These are phyloP conservation scores for Geotrichum ghanense DNA, from an alignment of 805 yeast species.

Conservation along the genomic window DNA sequence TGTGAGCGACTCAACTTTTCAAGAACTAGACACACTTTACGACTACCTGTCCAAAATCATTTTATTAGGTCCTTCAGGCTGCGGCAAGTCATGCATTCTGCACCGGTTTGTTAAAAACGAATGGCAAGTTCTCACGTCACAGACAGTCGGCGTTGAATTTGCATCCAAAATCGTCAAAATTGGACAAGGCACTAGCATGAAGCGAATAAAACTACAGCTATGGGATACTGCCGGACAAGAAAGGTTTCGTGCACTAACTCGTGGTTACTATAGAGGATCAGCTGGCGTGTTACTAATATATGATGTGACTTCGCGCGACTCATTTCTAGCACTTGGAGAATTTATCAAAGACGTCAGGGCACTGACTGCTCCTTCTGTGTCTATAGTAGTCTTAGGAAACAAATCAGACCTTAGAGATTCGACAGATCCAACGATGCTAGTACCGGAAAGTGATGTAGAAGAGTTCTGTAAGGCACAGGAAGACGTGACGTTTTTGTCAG, in stretches of 20 bases:
- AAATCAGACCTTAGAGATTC: slow-evolving; percentile 60
- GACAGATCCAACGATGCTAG: slow-evolving; percentile 22
- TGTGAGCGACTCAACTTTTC: slow-evolving; percentile 4
- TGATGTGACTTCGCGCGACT: slow-evolving; percentile 76
- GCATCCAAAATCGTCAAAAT: slow-evolving; percentile 27
- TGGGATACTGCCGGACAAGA: slow-evolving; percentile 99
- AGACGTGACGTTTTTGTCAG: slow-evolving; percentile 28
- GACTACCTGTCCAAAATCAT: slow-evolving; percentile 30
- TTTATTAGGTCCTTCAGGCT: slow-evolving; percentile 36
- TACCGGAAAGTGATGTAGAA: slow-evolving; percentile 27
- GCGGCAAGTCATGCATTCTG: slow-evolving; percentile 36
- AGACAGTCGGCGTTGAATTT: slow-evolving; percentile 31
- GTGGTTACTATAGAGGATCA: slow-evolving; percentile 91
- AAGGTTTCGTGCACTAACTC: slow-evolving; percentile 85
- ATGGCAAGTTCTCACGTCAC: slow-evolving; percentile 25
- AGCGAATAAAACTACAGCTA: slow-evolving; percentile 65
- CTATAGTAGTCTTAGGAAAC: slow-evolving; percentile 85
- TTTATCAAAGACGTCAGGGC: slow-evolving; percentile 86
- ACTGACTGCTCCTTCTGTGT: slow-evolving; percentile 85
- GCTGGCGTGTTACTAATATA: slow-evolving; percentile 88
- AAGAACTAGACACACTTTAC: slow-evolving; percentile 18
- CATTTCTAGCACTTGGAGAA: slow-evolving; percentile 74
- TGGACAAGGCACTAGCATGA: slow-evolving; percentile 17
- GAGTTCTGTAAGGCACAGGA: slow-evolving; percentile 26
- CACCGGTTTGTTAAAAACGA: slow-evolving; percentile 30